Conservation (phyloP, 495 filamentous ascomycete species). For the Hyaloscypha bicolor region DNA sequence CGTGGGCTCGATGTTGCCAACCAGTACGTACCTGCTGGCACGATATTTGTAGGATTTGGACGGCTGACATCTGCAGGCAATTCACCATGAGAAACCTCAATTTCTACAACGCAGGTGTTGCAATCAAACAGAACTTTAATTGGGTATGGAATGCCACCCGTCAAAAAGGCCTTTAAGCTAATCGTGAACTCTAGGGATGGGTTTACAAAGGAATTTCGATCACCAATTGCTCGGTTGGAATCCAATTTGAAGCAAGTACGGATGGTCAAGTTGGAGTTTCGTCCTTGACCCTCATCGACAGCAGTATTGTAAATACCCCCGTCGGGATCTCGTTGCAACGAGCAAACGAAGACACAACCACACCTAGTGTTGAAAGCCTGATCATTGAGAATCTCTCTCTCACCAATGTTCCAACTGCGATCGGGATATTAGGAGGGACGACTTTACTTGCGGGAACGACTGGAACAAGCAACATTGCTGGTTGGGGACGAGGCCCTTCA, state of each 20-base stretch:
- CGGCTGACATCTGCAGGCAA: conserved; percentile 42
- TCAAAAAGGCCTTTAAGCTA: no score
- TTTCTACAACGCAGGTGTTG: conserved; percentile 59
- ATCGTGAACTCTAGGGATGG: conserved; percentile 45
- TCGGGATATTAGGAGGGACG: conserved; percentile 51
- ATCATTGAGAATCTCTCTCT: conserved; percentile 71
- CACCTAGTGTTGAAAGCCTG: conserved; percentile 52
- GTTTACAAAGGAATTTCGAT: conserved; percentile 54
- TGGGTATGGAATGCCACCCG: conserved; percentile 44
- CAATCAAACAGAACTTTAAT: conserved; percentile 56
- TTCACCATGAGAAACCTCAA: conserved; percentile 76
- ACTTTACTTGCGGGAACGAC: conserved; percentile 58
- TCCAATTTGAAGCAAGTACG: conserved; percentile 60
- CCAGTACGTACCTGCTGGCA: conserved; percentile 42
- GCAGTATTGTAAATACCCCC: conserved; percentile 50
- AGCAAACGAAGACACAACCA: conserved; percentile 49
- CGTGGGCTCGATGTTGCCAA: conserved; percentile 69
- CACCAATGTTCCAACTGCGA: conserved; percentile 42
- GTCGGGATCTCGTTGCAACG: conserved; percentile 37
- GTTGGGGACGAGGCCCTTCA: conserved; percentile 48
- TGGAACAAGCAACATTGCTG: conserved; percentile 54
- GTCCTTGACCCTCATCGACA: conserved; percentile 69
- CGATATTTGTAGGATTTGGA: background rate
- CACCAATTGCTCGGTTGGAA: conserved; percentile 62
- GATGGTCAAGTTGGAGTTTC: conserved; percentile 52